phyloP scores from a whole-genome alignment of 2,329 filamentous ascomycete genomes.

The Cryphonectria japonica region DNA sequence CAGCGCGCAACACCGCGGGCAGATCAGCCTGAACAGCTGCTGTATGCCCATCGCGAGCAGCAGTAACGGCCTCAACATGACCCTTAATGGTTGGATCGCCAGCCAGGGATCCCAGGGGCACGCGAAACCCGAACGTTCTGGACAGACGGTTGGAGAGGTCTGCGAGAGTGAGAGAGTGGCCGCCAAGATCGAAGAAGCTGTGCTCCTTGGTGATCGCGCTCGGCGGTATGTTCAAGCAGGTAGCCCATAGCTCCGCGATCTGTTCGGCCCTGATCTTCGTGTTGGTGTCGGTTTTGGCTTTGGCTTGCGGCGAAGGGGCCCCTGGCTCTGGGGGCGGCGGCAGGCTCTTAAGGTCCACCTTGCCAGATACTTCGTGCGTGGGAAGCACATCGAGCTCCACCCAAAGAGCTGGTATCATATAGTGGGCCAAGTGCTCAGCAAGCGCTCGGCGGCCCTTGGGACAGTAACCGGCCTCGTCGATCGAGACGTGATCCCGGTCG shows the following conservation, averaged over 20 bases:
- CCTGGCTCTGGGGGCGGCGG: constrained; percentile 61
- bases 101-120: constrained; percentile 72
- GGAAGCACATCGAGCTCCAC: constrained; percentile 72
- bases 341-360: constrained; percentile 73
- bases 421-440: constrained; percentile 71
- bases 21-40: constrained; percentile 77
- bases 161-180: constrained; percentile 77
- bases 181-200: constrained; percentile 81
- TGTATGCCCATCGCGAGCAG: constrained; percentile 72
- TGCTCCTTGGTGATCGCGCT: constrained; percentile 69
- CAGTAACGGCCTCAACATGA: constrained; percentile 72
- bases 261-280: constrained; percentile 69
- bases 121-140: constrained; percentile 71
- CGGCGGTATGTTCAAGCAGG: constrained; percentile 67
- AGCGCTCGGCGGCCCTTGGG: constrained; percentile 68
- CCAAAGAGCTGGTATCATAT: constrained; percentile 83
- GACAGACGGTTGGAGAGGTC: constrained; percentile 74
- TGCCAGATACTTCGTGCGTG: constrained; percentile 78
- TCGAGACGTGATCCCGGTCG: constrained; percentile 54
- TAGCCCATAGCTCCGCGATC: constrained; percentile 73
- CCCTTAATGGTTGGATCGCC: constrained; percentile 73
- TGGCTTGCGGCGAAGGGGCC: constrained; percentile 40
- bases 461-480: constrained; percentile 74
- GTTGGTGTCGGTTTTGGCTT: constrained; percentile 54
- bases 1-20: constrained; percentile 68